Evolutionary conservation across 2,329 filamentous ascomycete genomes (phyloP), one percentile per base, ranked within the genome.

Genomic region (Aspergillus vadensis): DNA sequence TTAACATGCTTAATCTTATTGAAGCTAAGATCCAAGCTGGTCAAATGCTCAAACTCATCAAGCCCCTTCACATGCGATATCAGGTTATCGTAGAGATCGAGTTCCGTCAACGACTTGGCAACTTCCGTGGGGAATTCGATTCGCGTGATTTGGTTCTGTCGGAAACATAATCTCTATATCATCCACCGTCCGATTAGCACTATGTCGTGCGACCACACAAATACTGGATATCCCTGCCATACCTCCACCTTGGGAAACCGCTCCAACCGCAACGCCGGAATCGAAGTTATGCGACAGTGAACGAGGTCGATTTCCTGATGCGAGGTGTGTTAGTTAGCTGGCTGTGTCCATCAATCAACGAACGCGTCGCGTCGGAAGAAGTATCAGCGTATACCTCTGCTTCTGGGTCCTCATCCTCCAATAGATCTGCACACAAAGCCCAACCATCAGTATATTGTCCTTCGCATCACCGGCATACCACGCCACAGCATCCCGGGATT

Each of bases 1-100:
- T 96, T 97, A 81, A 99, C 96, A 78, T 97, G 93, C 76, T 97
- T 97, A 81, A 99, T 94, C 82, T 98, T 98, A 82, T 99, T 99
- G 85, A 97, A 99, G 76, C 91, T 96, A 55, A 99, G 83, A 74
- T 99, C 95, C 57, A 99, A 86, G 59, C 82, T 89, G 5, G 85
- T 91, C 57, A 99, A 85, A 63, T 90, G 83, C 12, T 83, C 86
- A 59, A 97, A 86, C 49, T 86, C 82, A 57, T 97, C 92, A 49
- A 99, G 84, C 30, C 91, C 91, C 66, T 88, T 88, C 76, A 97
- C 87, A 76, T 96, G 92, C 10, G 88, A 86, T 69, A 99, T 92
- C 17, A 96, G 84, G 77, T 99, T 99, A 79, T 99, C 95, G 81
- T 99, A 99, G 61, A 99, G 85, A 70, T 99, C 95, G 54, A 99